Evolutionary conservation across 2,329 filamentous ascomycete genomes (phyloP).

Genomic region (Fusarium sp.): DNA sequence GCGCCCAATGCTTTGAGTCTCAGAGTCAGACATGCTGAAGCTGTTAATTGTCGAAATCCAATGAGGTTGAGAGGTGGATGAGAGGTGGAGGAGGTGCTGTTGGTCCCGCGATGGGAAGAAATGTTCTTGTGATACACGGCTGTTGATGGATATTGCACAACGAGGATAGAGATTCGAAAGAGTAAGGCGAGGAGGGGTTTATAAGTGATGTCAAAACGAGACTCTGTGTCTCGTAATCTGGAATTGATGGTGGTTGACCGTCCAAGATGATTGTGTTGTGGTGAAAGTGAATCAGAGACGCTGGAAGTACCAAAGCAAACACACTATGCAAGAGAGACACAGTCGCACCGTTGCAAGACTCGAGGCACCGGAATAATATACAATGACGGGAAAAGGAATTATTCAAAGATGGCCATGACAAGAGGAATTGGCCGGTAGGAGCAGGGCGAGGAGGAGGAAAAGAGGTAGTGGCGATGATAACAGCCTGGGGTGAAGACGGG

Average conservation of each 20-base stretch:
- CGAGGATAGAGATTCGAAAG: slow-evolving; percentile 12
- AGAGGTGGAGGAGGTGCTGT: slow-evolving; percentile 39
- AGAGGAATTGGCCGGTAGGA: slow-evolving; percentile 38
- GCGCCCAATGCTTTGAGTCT: slow-evolving; percentile 24
- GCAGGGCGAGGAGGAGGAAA: slow-evolving; percentile 41
- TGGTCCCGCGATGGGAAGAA: slow-evolving; percentile 22
- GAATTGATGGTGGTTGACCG: slow-evolving; percentile 39
- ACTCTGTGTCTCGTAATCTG: slow-evolving; percentile 29
- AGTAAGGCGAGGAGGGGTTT: slow-evolving; percentile 26
- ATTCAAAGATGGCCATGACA: slow-evolving; percentile 44
- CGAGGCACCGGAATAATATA: slow-evolving; percentile 42
- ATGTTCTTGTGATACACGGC: slow-evolving; percentile 22
- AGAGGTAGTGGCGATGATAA: slow-evolving; percentile 44
- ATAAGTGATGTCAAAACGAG: slow-evolving; percentile 20
- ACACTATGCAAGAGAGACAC: slow-evolving; percentile 43
- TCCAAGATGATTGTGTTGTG: slow-evolving; percentile 27
- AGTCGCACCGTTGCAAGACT: slow-evolving; percentile 36
- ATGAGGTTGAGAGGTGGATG: slow-evolving; percentile 6
- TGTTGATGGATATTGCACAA: slow-evolving; percentile 16
- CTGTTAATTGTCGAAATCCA: slow-evolving; percentile 29
- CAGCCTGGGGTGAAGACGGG: slow-evolving; percentile 46
- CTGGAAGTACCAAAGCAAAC: slow-evolving; percentile 42
- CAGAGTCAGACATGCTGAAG: slow-evolving; percentile 37
- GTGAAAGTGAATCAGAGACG: slow-evolving; percentile 42
- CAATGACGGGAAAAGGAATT: slow-evolving; percentile 41